Percentiles rank a stretch among this genome's conserved stretches.
phyloP scores from a whole-genome alignment of 2,329 filamentous ascomycete genomes.

The Fusarium sarcochroum region DNA sequence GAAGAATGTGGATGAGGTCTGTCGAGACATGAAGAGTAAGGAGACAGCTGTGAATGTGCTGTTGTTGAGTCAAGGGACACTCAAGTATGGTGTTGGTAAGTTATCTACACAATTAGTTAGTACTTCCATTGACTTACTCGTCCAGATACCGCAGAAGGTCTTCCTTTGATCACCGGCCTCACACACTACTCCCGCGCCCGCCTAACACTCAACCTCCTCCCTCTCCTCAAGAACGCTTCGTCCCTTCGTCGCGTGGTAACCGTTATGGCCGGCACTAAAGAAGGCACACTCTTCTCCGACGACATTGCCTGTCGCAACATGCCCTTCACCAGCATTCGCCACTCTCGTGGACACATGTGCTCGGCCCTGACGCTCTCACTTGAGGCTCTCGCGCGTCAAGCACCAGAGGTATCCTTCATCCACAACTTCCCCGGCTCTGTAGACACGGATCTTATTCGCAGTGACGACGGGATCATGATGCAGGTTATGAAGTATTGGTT shows the following conservation, averaged over 20 bases:
- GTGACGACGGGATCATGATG: constrained; percentile 39
- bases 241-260: constrained; percentile 46
- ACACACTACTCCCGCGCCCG: constrained; percentile 71
- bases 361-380: constrained; percentile 47
- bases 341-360: constrained; percentile 42
- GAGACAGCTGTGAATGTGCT: constrained; percentile 63
- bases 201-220: constrained; percentile 70
- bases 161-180: constrained; percentile 66
- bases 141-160: constrained; percentile 69
- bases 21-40: constrained; percentile 59
- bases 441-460: constrained; percentile 46
- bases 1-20: constrained; percentile 64
- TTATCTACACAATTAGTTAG: background rate
- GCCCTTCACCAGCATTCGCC: constrained; percentile 27
- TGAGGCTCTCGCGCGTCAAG: constrained; percentile 40
- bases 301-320: constrained; percentile 46
- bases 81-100: constrained; percentile 44
- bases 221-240: constrained; percentile 57
- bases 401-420: constrained; percentile 48
- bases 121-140: constrained; percentile 2
- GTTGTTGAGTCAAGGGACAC: constrained; percentile 59
- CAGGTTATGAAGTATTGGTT: constrained; percentile 32
- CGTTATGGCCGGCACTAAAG: constrained; percentile 45
- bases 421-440: constrained; percentile 51
- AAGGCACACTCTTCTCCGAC: constrained; percentile 36